Percentiles rank a stretch among this genome's conserved stretches.
Conservation (phyloP, 257 asterid species). For the Nemophila menziesii region DNA sequence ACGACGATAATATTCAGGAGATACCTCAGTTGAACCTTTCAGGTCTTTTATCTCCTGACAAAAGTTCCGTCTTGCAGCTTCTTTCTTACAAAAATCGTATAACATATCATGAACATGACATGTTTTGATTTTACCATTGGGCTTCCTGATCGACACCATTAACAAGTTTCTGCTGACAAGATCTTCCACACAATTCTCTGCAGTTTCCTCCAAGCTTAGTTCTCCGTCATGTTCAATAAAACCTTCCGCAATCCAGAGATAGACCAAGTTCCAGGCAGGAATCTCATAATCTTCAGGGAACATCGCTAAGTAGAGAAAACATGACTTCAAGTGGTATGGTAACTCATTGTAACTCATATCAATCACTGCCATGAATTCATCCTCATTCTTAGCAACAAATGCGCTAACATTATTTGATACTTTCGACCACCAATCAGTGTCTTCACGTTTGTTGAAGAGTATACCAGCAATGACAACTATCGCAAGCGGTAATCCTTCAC, state of each 20-base stretch:
- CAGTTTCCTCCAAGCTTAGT: not conserved
- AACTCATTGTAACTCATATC: slow-evolving; percentile 26
- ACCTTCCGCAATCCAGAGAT: slow-evolving; percentile 17
- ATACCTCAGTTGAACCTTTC: not conserved
- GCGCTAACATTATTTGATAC: slow-evolving; percentile 12
- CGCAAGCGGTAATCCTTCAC: slow-evolving; percentile 37
- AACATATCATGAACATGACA: slow-evolving; percentile 17
- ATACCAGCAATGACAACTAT: slow-evolving; percentile 39
- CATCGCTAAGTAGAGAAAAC: slow-evolving; percentile 19
- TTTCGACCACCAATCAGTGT: slow-evolving; percentile 9
- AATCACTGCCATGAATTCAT: not conserved
- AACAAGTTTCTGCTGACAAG: slow-evolving; percentile 14
- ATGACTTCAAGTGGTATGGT: slow-evolving; percentile 14
- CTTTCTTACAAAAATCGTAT: slow-evolving; percentile 14
- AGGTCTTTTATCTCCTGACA: slow-evolving; percentile 9
- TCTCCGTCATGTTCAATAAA: slow-evolving; percentile 2
- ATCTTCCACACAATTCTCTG: slow-evolving; percentile 12
- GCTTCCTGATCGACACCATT: slow-evolving; percentile 10
- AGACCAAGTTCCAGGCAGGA: slow-evolving; percentile 6
- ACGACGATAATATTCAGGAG: slow-evolving; percentile 4
- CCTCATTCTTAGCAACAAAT: slow-evolving; percentile 2
- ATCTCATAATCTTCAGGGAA: slow-evolving; percentile 20
- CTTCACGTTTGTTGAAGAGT: slow-evolving; percentile 8
- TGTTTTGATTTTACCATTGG: slow-evolving; percentile 11
- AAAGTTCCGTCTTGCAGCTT: slow-evolving; percentile 1